Percentiles rank a stretch among this genome's conserved stretches.
phyloP scores from a whole-genome alignment of 176 grass and related monocot species.

The Pharus latifolius region DNA sequence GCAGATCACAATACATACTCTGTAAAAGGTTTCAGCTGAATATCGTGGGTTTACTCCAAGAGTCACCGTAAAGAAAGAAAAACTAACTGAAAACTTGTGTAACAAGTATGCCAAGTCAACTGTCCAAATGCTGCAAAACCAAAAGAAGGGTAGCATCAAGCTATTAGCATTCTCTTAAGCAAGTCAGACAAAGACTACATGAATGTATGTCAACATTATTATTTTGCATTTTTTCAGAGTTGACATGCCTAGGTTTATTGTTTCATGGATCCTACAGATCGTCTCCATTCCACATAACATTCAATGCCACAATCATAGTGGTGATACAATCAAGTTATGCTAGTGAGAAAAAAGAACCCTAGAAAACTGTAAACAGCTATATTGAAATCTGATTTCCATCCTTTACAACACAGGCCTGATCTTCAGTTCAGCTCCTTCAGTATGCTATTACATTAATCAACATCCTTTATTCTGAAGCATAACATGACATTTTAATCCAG shows the following conservation, averaged over 20 bases:
- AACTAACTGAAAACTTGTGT: conserved; percentile 75
- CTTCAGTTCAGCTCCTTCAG: not conserved
- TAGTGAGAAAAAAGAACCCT: not conserved
- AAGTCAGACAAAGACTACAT: not conserved
- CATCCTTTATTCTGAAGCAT: not conserved
- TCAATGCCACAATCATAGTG: not conserved
- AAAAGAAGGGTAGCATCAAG: not conserved
- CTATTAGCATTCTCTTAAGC: not conserved
- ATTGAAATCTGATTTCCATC: not conserved
- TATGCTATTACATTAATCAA: not conserved
- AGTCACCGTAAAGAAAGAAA: conserved; percentile 90
- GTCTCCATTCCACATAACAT: not conserved
- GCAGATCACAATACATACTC: conserved; percentile 22
- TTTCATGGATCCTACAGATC: not conserved
- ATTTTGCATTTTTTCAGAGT: not conserved
- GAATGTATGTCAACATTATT: not conserved
- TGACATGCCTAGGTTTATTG: not conserved
- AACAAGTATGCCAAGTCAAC: conserved; percentile 82
- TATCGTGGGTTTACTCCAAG: conserved; percentile 84
- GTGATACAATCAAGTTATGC: not conserved
- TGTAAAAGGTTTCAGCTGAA: conserved; percentile 78
- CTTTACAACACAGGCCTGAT: not conserved
- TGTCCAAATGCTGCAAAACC: conserved; percentile 70
- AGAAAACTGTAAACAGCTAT: not conserved
- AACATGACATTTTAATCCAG: not conserved